Evolutionary conservation across 257 asterid genomes (phyloP).

Genomic region (Solanum chilense): DNA sequence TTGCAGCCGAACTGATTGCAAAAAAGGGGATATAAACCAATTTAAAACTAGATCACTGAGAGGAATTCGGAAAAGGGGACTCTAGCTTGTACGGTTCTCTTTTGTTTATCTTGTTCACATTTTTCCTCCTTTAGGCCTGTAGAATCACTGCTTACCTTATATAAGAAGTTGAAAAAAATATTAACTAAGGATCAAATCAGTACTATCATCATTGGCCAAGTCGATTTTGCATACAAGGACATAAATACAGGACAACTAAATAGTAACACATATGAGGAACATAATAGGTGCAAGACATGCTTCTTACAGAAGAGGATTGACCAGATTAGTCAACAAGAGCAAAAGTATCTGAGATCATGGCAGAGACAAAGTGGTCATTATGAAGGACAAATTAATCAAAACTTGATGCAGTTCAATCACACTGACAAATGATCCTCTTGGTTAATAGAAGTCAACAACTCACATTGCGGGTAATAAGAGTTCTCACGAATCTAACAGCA

Average conservation of each 20-base stretch:
- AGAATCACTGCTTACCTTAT: background rate
- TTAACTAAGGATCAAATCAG: background rate
- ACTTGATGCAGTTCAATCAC: background rate
- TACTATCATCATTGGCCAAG: background rate
- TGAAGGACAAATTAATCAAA: background rate
- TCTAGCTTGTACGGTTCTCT: background rate
- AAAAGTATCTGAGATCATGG: background rate
- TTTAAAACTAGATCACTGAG: background rate
- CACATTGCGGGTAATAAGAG: conserved; percentile 83
- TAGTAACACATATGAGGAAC: background rate
- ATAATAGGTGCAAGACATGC: background rate
- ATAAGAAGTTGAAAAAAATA: background rate
- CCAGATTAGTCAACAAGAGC: background rate
- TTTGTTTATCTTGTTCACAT: background rate
- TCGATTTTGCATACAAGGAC: background rate
- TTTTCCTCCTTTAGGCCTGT: background rate
- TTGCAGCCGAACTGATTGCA: background rate
- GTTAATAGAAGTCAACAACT: conserved; percentile 22
- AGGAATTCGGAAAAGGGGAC: background rate
- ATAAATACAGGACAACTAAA: background rate
- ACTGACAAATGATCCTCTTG: background rate
- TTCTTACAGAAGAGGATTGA: background rate
- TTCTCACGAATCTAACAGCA: conserved; percentile 82
- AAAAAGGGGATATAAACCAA: background rate
- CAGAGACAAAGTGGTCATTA: background rate